Base-by-base conservation (phyloP, 164 flowering plant species). In the Tetrastigma voinierianum region DNA sequence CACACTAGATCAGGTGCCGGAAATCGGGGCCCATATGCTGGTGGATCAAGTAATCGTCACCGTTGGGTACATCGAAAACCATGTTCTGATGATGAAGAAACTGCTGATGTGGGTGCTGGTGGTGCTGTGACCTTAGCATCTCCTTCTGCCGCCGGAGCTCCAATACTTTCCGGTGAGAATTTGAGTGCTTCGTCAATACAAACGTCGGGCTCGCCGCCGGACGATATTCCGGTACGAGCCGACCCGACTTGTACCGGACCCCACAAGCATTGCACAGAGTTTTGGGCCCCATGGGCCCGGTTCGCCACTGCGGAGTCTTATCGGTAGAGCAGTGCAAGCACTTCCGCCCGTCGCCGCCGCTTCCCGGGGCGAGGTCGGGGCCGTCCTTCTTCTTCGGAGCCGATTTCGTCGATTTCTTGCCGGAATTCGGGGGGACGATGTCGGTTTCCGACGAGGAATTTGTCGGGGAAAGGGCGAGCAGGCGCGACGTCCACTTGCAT, bases 31-130 rank as follows among this genome's bases (percentile, higher is more conserved):
- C 88, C 48, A 78, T 60, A 48, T 83, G 86, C 53, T 86, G 85
- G 67, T 86, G 85, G 73, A 83, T 84, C 78, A 82, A 75, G 78
- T 80, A 83, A 66, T 88, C 90, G 12, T 86, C 93, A 12, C 77
- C 82, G 82, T 69, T 78, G 68, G 83, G 67, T 55, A 67, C 72
- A 47, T 78, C 81, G 46, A 78, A 70, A 60, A 67, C 44, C 69
- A 71, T 43, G 56, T 24, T 54, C 69, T 71, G 80, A 56, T 76
- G 69, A 14, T 63, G 78, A 32, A 45, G 78, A 32, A 67, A 54
- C 16, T 64, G 78, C 40, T 68, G 72, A 40, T 61, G 72, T n/a
- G 69, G 80, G 0, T 67, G 65, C 46, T 57, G 63, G 15, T 64
- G 75, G 12, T 75, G 79, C 47, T 77, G 79, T 13, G 72, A 54